Evolutionary conservation across 371 early-diverging fungal genomes (phyloP).

Genomic region (Apophysomyces elegans): DNA sequence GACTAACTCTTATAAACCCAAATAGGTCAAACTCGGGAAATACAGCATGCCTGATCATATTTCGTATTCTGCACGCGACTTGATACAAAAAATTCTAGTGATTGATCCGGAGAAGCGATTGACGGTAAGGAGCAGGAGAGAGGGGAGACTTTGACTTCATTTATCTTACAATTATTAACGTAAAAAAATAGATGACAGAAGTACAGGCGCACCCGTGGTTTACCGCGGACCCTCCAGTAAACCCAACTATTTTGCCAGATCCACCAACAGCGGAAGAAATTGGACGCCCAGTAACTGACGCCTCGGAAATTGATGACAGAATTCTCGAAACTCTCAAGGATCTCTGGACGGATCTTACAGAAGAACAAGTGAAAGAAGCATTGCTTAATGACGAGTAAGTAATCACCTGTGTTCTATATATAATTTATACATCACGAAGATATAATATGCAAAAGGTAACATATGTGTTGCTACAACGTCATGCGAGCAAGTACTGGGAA

Average conservation of each 20-base stretch:
- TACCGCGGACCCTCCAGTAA: constrained; percentile 32
- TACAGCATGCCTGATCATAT: constrained; percentile 70
- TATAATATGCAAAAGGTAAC: constrained; percentile 60
- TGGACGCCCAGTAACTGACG: constrained; percentile 36
- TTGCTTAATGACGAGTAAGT: constrained; percentile 48
- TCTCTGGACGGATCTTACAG: constrained; percentile 47
- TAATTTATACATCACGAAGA: constrained; percentile 20
- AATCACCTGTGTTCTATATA: not conserved
- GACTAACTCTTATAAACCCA: not conserved
- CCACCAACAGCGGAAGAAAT: constrained; percentile 47
- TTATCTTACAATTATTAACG: no score
- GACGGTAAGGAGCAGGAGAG: constrained; percentile 37
- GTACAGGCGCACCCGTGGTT: constrained; percentile 53
- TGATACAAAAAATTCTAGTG: constrained; percentile 47
- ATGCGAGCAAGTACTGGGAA: constrained; percentile 52
- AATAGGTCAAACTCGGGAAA: constrained; percentile 63
- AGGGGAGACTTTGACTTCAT: no score
- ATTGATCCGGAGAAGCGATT: constrained; percentile 44
- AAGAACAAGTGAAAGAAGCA: constrained; percentile 38
- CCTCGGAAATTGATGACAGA: constrained; percentile 47
- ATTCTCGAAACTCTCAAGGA: constrained; percentile 49
- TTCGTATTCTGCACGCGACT: constrained; percentile 63
- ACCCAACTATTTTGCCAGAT: constrained; percentile 40
- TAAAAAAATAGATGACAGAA: constrained; percentile 39
- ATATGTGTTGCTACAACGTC: constrained; percentile 51